Percentiles rank a stretch among this genome's conserved stretches.
Conservation (phyloP, 148 eudicot species). For the Camellia lanceoleosa region DNA sequence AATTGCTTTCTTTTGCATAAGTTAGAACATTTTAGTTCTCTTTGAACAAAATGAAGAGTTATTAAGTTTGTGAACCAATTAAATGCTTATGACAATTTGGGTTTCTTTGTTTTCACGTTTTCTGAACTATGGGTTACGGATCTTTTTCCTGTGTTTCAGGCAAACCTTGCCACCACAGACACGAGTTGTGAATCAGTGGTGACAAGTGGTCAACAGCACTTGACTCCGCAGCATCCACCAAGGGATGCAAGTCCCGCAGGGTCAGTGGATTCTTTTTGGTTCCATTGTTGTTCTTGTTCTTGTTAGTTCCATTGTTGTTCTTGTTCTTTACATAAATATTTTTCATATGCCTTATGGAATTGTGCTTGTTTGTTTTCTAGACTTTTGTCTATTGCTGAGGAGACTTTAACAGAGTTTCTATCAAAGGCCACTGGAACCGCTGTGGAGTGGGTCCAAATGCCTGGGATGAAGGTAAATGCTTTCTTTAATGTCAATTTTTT, state of each 20-base stretch:
- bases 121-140: too few species aligned
- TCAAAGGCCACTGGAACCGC: conserved; percentile 99
- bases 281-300: conserved; percentile 45
- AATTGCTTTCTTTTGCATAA: too few species aligned
- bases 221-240: conserved; percentile 88
- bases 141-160: conserved; percentile 32
- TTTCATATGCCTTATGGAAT: conserved; percentile 27
- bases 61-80: too few species aligned
- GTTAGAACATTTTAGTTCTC: too few species aligned
- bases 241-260: conserved; percentile 99
- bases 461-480: conserved; percentile 96
- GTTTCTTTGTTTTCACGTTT: not conserved
- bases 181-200: conserved; percentile 98
- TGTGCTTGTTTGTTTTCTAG: conserved; percentile 42
- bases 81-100: too few species aligned
- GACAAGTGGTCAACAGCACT: conserved; percentile 96
- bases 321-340: conserved; percentile 13
- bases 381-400: conserved; percentile 99
- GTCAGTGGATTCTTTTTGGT: conserved; percentile 59
- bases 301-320: conserved; percentile 46
- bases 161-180: conserved; percentile 69
- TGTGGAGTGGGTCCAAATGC: conserved; percentile 99
- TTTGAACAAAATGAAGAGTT: too few species aligned
- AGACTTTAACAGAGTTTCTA: conserved; percentile 99
- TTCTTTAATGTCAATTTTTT: conserved; percentile 14